Conservation (phyloP, 129 eudicot genomes). For the Scalesia atractyloides region DNA sequence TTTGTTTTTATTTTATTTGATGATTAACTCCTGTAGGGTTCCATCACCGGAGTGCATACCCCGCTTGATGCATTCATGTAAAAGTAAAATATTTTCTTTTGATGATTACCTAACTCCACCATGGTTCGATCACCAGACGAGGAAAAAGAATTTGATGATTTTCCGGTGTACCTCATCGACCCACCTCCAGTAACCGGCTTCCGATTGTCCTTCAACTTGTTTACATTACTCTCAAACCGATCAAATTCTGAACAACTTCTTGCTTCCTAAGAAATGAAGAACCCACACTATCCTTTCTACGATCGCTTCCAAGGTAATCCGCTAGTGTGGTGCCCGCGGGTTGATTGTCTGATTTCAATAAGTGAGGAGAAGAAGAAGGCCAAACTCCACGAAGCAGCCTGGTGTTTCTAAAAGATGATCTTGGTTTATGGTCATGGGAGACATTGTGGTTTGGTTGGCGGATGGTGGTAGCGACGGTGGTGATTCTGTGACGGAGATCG, state of each 20-base stretch:
- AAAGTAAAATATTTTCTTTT: neutral
- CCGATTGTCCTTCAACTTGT: conserved; percentile 52
- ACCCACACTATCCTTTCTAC: conserved; percentile 21
- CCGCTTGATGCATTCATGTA: no score
- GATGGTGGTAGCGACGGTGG: conserved; percentile 31
- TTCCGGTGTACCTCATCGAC: conserved; percentile 63
- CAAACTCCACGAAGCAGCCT: conserved; percentile 60
- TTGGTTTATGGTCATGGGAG: conserved; percentile 37
- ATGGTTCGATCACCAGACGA: conserved; percentile 14
- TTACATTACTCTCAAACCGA: conserved; percentile 39
- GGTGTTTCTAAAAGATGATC: conserved; percentile 28
- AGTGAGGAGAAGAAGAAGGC: conserved; percentile 56
- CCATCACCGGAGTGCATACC: neutral
- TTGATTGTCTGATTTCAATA: conserved; percentile 13
- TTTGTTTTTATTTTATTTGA: neutral
- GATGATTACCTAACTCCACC: conserved; percentile 9
- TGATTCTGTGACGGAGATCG: conserved; percentile 1
- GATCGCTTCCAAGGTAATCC: conserved; percentile 47
- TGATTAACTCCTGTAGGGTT: neutral
- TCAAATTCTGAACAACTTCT: conserved; percentile 56
- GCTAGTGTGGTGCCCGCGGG: conserved; percentile 40
- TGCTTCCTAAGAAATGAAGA: conserved; percentile 40
- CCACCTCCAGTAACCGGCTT: conserved; percentile 61
- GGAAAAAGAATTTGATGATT: conserved; percentile 35
- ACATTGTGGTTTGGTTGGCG: conserved; percentile 23